Evolutionary conservation across 306 rosid genomes (phyloP), one percentile per base, ranked within the genome.

Genomic region (Sicyos baderoa): DNA sequence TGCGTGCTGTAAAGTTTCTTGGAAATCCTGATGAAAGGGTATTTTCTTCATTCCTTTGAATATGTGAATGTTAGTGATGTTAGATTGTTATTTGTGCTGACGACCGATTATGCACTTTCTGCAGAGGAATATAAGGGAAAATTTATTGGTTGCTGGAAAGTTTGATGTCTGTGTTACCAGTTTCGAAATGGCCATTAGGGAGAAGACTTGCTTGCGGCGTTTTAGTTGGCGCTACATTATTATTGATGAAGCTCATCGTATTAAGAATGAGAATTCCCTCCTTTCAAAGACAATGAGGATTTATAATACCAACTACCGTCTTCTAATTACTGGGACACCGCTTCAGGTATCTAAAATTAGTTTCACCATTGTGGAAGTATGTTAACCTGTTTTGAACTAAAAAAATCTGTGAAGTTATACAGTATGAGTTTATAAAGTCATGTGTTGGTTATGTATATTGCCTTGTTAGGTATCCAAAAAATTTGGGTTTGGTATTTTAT

Each of bases 121-220:
- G 75, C 86, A 93, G 99, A 87, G 76, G 49, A 86, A 86, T 69
- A 93, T 93, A 68, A 82, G 94, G 71, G 98, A 93, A 49, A 82
- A 93, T 54, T 78, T 93, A 72, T 75, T 93, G 72, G 91, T 93
- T 85, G 97, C 97, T 57, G 97, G 99, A 71, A 93, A 88, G 76
- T 93, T 93, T 77, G 99, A 93, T 82, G 94, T 93, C 15, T 86
- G 94, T 64, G 97, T 93, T 66, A 93, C 99, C 16, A 93, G 99
- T 84, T 93, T 93, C 56, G 99, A 93, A 88, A 93, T 93, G 99
- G 99, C 91, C 65, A 93, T 93, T 76, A 93, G 88, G 80, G 99
- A 93, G 83, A 93, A 93, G 83, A 2, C 87, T 76, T 69, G 84
- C 73, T 79, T 90, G 71, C 94, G 99, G 19, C 85, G 96, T 22